Evolutionary conservation across 2,329 filamentous ascomycete species (phyloP).

Genomic region (Piedraia hortae): DNA sequence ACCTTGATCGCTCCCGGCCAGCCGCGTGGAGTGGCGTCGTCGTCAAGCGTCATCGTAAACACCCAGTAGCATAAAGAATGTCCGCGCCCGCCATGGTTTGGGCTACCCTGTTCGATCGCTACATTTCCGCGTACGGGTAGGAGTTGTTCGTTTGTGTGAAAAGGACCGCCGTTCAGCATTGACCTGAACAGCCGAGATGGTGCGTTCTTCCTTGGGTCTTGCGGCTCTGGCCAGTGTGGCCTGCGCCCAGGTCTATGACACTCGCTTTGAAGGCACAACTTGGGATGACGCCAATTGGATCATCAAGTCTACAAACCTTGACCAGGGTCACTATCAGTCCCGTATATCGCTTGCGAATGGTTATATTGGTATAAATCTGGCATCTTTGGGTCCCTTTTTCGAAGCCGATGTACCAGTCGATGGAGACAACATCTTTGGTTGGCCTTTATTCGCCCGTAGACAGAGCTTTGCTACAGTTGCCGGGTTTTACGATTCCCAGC

Average conservation of each 20-base stretch:
- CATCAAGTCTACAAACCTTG: constrained; percentile 24
- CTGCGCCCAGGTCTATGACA: constrained; percentile 15
- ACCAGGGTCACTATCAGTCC: constrained; percentile 31
- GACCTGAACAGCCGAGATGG: no score
- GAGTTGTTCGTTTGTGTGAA: no score
- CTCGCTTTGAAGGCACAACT: constrained; percentile 24
- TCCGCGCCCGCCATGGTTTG: no score
- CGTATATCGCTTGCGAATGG: constrained; percentile 34
- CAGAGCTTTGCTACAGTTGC: constrained; percentile 40
- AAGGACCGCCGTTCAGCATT: no score
- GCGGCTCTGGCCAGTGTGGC: neutral
- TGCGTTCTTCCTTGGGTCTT: no score
- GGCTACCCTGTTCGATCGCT: no score
- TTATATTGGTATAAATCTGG: constrained; percentile 35
- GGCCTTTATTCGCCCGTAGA: constrained; percentile 36
- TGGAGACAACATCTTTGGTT: constrained; percentile 28
- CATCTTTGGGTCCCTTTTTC: constrained; percentile 35
- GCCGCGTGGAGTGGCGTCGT: no score
- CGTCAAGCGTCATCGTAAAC: no score
- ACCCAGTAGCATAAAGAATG: no score
- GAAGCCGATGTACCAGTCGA: constrained; percentile 28
- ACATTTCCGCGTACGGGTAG: no score
- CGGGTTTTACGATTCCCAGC: constrained; percentile 37
- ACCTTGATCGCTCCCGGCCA: no score
- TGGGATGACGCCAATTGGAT: constrained; percentile 33